Base-by-base conservation (phyloP, 1,284 basidiomycete genomes). In the Cryptococcus sp. region DNA sequence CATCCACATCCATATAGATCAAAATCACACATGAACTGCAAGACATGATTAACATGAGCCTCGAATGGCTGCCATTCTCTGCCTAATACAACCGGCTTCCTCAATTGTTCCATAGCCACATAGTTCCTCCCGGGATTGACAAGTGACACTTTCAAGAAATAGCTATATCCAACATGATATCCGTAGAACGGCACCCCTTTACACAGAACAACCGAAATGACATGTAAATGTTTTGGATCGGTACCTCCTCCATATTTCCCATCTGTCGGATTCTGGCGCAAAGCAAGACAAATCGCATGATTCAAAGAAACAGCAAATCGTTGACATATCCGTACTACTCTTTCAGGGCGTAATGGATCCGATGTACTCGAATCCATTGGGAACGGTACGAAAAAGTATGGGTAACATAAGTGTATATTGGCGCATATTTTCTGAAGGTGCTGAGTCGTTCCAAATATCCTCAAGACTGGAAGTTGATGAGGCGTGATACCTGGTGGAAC, bases 181-280 rank as follows among this genome's bases (percentile, higher is more conserved):
- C 94, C 94, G 73, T 98, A 98, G 73, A 98, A 97, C 61, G 88
- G 87, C 21, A 89, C 78, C n/a, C 91, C 94, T 76, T 98, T 98
- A 63, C 93, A 89, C 34, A 94, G 80, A 48, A 91, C 76, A 45
- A 97, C 83, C 7, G 83, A 68, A 78, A 53, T 85, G 82, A 71
- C 71, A 49, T 75, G 73, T n/a, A 76, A 58, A 48, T 74, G 73
- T 32, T 61, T 63, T 9, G 73, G 70, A 53, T 74, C 72, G 1
- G 70, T 63, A 10, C 67, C 66, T 9, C 72, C 67, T 9, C 62
- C 69, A 44, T 60, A 61, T 7, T 49, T 45, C 4, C 52, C 45
- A 0, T 59, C 64, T 0, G 61, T 66, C 2, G 70, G 66, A 44
- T 73, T 70, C 56, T 75, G 73, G 13, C 74, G 53, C 55, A 72